Conservation (phyloP, 139 green algal species). For the Haematococcus lacustris region DNA sequence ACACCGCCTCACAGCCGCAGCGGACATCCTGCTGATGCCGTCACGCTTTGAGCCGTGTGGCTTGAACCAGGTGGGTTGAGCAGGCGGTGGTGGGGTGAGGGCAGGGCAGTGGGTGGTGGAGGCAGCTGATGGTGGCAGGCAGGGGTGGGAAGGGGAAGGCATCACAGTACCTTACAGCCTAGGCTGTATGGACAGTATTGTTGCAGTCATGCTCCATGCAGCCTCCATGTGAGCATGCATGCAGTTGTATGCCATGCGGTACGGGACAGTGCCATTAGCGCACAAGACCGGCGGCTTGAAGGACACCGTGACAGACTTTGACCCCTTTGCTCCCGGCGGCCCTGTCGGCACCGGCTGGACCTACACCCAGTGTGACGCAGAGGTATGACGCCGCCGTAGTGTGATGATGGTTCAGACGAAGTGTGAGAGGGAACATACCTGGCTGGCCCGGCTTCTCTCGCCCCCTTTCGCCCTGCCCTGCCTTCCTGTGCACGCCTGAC, state of each 20-base stretch:
- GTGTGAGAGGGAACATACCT: neutral
- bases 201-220: neutral
- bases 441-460: too few species aligned
- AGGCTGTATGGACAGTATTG: neutral
- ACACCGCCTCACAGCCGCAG: constrained; percentile 59
- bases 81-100: neutral
- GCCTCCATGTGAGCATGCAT: neutral
- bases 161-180: neutral
- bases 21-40: constrained; percentile 82
- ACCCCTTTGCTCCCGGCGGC: constrained; percentile 37
- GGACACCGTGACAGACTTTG: constrained; percentile 60
- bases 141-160: neutral
- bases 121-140: neutral
- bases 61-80: constrained; percentile 68
- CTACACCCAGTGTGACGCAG: constrained; percentile 46
- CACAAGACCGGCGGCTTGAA: constrained; percentile 59
- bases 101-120: neutral
- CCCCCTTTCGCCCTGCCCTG: too few species aligned
- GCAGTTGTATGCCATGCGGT: constrained; percentile 25
- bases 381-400: neutral
- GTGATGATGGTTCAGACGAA: neutral
- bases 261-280: constrained; percentile 62
- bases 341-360: constrained; percentile 57
- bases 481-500: too few species aligned
- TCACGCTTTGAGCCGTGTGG: constrained; percentile 78